phyloP scores from a whole-genome alignment of 768 basidiomycete genomes.

The Boletus pseudopeckii region DNA sequence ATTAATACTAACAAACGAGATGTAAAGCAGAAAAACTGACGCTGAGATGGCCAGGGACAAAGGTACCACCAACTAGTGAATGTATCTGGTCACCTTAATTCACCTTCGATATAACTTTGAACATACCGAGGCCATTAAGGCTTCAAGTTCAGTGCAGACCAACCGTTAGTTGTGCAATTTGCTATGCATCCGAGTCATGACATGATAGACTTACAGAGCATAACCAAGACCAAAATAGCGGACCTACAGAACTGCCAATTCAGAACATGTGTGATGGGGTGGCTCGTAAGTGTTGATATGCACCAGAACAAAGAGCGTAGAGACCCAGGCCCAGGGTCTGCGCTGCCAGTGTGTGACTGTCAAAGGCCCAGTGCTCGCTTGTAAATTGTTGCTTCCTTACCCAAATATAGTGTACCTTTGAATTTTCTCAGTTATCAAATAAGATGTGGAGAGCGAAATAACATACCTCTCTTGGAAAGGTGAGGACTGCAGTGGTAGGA shows the following conservation, averaged over 20 bases:
- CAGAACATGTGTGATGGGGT: neutral
- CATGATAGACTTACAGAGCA: neutral
- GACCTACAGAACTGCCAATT: neutral
- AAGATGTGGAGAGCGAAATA: neutral
- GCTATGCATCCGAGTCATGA: too few relatives aligned
- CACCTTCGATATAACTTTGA: neutral
- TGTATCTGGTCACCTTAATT: neutral
- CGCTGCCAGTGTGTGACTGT: neutral
- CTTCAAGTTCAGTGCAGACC: neutral
- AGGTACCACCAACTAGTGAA: neutral
- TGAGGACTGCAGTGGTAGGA: neutral
- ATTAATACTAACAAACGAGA: neutral
- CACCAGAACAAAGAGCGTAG: slow-evolving; percentile 8
- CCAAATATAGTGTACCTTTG: slow-evolving; percentile 14
- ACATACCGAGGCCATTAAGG: neutral
- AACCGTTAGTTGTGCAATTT: too few relatives aligned
- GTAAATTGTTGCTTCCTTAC: neutral
- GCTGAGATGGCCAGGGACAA: neutral
- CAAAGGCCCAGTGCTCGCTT: neutral
- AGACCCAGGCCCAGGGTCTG: slow-evolving; percentile 9
- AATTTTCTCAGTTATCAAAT: neutral
- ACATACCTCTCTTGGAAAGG: neutral
- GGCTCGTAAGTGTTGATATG: neutral
- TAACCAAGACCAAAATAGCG: slow-evolving; percentile 4
- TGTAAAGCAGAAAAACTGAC: neutral